These are phyloP conservation scores for Galium porrigens DNA, from an alignment of 305 asterid species.

Conservation along the genomic window DNA sequence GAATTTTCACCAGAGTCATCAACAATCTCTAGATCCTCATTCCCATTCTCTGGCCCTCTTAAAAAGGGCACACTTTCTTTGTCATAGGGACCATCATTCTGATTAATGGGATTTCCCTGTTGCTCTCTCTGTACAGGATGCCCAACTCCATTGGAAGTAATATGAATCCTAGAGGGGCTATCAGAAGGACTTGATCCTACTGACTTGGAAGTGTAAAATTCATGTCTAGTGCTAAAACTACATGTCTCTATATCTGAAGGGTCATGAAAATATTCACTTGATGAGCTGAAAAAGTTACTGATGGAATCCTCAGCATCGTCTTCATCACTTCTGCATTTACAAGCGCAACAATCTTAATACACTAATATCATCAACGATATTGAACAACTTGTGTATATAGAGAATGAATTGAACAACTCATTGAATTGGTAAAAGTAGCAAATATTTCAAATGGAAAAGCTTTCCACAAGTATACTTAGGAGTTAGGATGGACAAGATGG, in stretches of 20 bases:
- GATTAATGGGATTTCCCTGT: slow-evolving; percentile 36
- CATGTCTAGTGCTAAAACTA: slow-evolving; percentile 63
- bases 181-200: slow-evolving; percentile 68
- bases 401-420: neutral
- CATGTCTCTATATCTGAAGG: slow-evolving; percentile 62
- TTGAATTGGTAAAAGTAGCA: neutral
- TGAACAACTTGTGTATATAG: neutral
- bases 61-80: slow-evolving; percentile 40
- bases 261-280: slow-evolving; percentile 46
- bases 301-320: slow-evolving; percentile 57
- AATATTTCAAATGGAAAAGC: neutral
- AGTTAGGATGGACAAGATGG: neutral
- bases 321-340: slow-evolving; percentile 56
- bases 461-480: neutral
- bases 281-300: slow-evolving; percentile 36
- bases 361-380: neutral
- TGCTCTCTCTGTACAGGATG: slow-evolving; percentile 51
- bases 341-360: slow-evolving; percentile 8
- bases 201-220: slow-evolving; percentile 44
- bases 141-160: slow-evolving; percentile 40
- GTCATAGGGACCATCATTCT: slow-evolving; percentile 30
- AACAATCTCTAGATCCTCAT: slow-evolving; percentile 27
- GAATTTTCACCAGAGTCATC: slow-evolving; percentile 26
- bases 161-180: slow-evolving; percentile 64
- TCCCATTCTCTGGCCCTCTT: slow-evolving; percentile 40